A percentile compares a stretch with the other conserved stretches of the same genome.
Evolutionary conservation across 495 filamentous ascomycete genomes (phyloP).

Genomic region (Aspergillus bertholletiae): DNA sequence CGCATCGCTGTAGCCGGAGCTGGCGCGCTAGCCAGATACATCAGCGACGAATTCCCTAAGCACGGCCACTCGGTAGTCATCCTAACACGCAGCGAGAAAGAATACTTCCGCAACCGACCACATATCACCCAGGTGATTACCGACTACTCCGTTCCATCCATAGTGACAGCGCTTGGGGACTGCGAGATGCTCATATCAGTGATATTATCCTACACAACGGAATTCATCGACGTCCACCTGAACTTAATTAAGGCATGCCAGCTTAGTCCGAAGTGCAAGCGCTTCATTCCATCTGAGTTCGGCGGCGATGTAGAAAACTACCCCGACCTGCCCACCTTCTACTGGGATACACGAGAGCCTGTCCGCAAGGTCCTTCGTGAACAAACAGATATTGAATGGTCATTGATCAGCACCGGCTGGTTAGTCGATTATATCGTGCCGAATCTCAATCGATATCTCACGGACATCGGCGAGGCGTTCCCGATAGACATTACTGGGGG

Average conservation of each 20-base stretch:
- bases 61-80: neutral
- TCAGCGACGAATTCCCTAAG: neutral
- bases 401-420: constrained; percentile 20
- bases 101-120: neutral
- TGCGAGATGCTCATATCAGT: neutral
- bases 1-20: neutral
- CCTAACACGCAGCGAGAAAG: neutral
- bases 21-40: neutral
- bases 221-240: constrained; percentile 4
- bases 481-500: neutral
- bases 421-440: constrained; percentile 26
- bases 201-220: neutral
- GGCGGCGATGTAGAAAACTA: constrained; percentile 18
- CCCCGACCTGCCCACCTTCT: constrained; percentile 14
- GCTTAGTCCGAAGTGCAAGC: constrained; percentile 12
- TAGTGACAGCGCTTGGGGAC: neutral
- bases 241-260: constrained; percentile 17
- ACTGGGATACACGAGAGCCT: constrained; percentile 12
- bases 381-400: constrained; percentile 13
- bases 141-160: neutral
- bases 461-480: constrained; percentile 1
- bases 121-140: neutral
- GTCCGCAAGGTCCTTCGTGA: constrained; percentile 11
- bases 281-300: constrained; percentile 26
- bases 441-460: constrained; percentile 2